These are phyloP conservation scores for Neofusicoccum kwambonambiense DNA, from an alignment of 2,329 filamentous ascomycete species.

Conservation along the genomic window DNA sequence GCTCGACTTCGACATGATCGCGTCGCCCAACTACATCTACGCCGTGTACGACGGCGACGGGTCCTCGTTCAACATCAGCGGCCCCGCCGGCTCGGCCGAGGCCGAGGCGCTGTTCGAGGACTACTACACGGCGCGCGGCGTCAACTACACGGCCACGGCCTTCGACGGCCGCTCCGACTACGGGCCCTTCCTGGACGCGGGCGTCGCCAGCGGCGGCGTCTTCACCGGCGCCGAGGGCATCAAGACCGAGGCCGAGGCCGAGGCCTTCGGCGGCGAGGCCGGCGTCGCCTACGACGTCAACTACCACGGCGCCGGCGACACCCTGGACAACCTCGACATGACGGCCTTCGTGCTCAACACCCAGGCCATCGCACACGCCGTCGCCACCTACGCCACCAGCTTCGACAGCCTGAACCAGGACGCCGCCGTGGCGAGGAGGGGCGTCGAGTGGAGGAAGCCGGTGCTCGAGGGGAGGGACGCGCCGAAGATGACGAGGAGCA, in stretches of 20 bases:
- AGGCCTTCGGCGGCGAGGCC: constrained; percentile 68
- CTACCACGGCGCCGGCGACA: constrained; percentile 57
- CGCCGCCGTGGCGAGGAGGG: constrained; percentile 29
- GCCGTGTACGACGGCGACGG: constrained; percentile 60
- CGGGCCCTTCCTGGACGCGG: constrained; percentile 69
- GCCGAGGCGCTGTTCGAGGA: constrained; percentile 66
- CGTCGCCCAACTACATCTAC: constrained; percentile 59
- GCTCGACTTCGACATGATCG: constrained; percentile 73
- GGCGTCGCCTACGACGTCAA: constrained; percentile 57
- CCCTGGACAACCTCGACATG: constrained; percentile 53
- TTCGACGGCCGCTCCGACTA: constrained; percentile 83
- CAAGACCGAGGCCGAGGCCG: constrained; percentile 67
- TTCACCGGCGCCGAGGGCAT: constrained; percentile 75
- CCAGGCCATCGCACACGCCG: constrained; percentile 58
- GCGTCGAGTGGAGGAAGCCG: constrained; percentile 17
- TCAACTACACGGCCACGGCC: constrained; percentile 67
- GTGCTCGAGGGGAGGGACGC: neutral
- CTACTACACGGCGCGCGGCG: constrained; percentile 61
- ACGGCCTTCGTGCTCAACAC: constrained; percentile 56
- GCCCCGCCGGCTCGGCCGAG: constrained; percentile 65
- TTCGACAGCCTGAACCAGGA: constrained; percentile 32
- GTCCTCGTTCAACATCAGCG: constrained; percentile 53
- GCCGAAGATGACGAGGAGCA: neutral
- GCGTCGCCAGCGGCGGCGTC: constrained; percentile 72
- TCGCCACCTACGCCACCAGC: constrained; percentile 34